phyloP scores from a whole-genome alignment of 169 alveolate genomes.

The Eimeria tenella region DNA sequence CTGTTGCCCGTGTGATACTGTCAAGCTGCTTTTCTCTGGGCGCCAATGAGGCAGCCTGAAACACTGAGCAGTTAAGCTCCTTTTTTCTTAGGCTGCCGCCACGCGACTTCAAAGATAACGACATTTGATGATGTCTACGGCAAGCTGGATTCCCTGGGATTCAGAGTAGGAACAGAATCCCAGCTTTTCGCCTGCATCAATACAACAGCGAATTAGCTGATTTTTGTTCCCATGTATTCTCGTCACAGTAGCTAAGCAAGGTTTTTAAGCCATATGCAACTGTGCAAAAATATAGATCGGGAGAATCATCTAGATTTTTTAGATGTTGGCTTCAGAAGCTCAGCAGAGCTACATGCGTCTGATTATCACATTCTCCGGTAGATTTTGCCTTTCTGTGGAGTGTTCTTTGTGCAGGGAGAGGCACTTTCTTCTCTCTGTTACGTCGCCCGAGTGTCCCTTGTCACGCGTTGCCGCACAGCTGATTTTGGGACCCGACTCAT shows the following conservation, averaged over 20 bases:
- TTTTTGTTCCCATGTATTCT: not conserved
- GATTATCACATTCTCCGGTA: too few relatives aligned
- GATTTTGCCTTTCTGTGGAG: too few relatives aligned
- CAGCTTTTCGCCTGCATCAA: not conserved
- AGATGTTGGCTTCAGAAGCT: too few relatives aligned
- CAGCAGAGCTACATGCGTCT: too few relatives aligned
- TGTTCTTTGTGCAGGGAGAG: conserved; percentile 84
- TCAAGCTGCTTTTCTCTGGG: too few relatives aligned
- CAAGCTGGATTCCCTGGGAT: conserved; percentile 94
- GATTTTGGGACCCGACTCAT: conserved; percentile 84
- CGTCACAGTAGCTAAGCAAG: too few relatives aligned
- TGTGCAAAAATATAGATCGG: too few relatives aligned
- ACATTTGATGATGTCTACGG: conserved; percentile 93
- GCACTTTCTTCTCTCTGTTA: conserved; percentile 87
- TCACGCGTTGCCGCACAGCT: conserved; percentile 83
- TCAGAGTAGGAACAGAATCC: conserved; percentile 88
- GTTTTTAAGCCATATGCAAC: too few relatives aligned
- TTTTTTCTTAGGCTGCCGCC: conserved; percentile 81
- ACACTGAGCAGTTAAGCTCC: not conserved
- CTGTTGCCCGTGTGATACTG: too few relatives aligned
- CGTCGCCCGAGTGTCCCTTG: conserved; percentile 83
- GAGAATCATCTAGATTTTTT: too few relatives aligned
- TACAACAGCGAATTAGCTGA: too few relatives aligned
- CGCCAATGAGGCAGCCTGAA: too few relatives aligned
- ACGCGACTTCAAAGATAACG: conserved; percentile 96